These are phyloP conservation scores for Grosmannia huntii DNA, from an alignment of 2,329 filamentous ascomycete genomes.

Conservation along the genomic window DNA sequence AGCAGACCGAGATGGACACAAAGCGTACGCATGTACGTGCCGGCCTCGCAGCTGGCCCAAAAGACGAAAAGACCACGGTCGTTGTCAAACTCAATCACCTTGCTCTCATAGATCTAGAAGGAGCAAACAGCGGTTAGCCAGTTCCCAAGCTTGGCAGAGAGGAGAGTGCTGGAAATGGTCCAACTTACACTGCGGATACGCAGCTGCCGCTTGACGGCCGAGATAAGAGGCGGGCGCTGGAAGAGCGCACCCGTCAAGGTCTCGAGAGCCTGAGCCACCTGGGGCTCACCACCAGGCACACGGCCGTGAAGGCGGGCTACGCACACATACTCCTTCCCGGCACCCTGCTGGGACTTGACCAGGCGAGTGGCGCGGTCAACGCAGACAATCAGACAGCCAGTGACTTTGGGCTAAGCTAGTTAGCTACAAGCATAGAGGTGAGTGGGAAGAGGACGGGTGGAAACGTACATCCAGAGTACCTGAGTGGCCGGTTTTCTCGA, in stretches of 20 bases:
- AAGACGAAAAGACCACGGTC: constrained; percentile 95
- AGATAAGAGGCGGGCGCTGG: constrained; percentile 93
- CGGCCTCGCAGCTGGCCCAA: constrained; percentile 98
- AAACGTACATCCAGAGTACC: constrained; percentile 65
- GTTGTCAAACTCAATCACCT: constrained; percentile 95
- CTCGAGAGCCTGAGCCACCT: constrained; percentile 88
- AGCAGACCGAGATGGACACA: constrained; percentile 74
- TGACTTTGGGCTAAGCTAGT: constrained; percentile 62
- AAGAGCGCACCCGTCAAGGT: constrained; percentile 93
- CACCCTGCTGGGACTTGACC: constrained; percentile 97
- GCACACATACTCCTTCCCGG: constrained; percentile 97
- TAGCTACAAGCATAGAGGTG: neutral
- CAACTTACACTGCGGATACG: constrained; percentile 64
- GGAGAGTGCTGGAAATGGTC: neutral
- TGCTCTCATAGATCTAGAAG: constrained; percentile 72
- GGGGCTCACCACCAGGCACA: constrained; percentile 81
- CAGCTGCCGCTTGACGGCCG: constrained; percentile 95
- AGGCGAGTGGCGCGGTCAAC: constrained; percentile 94
- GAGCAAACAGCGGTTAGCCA: neutral
- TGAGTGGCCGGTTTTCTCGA: constrained; percentile 95
- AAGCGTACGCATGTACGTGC: constrained; percentile 96
- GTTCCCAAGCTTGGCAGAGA: neutral
- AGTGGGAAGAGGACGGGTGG: neutral
- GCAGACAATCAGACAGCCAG: constrained; percentile 27
- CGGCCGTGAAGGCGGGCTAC: constrained; percentile 94